These are phyloP conservation scores for Candida bentonensis DNA, from an alignment of 805 yeast species.

Conservation along the genomic window DNA sequence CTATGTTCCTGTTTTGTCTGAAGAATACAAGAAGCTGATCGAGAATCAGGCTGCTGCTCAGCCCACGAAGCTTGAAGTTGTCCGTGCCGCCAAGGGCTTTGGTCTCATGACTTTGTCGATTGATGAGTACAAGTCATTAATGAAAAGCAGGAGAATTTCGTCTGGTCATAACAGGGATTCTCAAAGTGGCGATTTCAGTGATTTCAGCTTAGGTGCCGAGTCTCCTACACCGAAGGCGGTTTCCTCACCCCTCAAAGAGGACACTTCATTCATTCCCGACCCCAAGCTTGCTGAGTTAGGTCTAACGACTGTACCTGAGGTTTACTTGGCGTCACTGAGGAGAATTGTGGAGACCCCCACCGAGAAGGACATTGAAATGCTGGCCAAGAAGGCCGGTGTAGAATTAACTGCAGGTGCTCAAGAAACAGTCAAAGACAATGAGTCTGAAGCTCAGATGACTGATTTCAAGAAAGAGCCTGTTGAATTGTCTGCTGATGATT, in stretches of 20 bases:
- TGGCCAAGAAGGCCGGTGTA: constrained; percentile 16
- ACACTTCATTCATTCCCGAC: not conserved
- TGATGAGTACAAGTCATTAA: constrained; percentile 28
- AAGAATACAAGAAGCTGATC: constrained; percentile 21
- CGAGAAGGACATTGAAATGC: constrained; percentile 13
- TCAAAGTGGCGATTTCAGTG: not conserved
- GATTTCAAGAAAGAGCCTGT: constrained; percentile 1
- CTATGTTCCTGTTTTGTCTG: constrained; percentile 21
- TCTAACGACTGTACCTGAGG: constrained; percentile 18
- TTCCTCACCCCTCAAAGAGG: not conserved
- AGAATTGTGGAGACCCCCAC: constrained; percentile 20
- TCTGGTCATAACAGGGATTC: not conserved
- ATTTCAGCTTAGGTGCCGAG: not conserved
- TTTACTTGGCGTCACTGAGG: constrained; percentile 17
- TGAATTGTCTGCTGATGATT: constrained; percentile 3
- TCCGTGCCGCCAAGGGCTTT: constrained; percentile 27
- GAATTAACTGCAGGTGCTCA: not conserved
- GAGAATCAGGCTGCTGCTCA: constrained; percentile 18
- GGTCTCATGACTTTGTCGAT: constrained; percentile 30
- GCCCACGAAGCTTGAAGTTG: constrained; percentile 22
- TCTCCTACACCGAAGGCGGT: not conserved
- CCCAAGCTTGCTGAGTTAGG: constrained; percentile 3
- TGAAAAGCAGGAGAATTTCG: too few species aligned
- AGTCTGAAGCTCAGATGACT: constrained; percentile 2
- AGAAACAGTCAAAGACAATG: not conserved